Conservation (phyloP, 2,329 filamentous ascomycete species). For the Aureobasidium sp. region DNA sequence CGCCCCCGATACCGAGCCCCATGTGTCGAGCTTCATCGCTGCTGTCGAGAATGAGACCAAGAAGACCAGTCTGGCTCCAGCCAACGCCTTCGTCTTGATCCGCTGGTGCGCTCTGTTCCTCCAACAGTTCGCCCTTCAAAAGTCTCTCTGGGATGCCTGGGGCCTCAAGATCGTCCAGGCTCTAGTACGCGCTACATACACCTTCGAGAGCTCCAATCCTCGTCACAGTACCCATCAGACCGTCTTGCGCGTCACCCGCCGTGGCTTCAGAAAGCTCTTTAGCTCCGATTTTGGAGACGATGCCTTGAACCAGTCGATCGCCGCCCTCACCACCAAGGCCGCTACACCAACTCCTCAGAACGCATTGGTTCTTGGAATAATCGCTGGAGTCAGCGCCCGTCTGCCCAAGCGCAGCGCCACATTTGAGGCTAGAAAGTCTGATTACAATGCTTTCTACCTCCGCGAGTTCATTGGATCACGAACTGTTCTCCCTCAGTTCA, state of each 20-base stretch:
- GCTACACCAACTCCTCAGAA: conserved; percentile 57
- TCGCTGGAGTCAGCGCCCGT: conserved; percentile 78
- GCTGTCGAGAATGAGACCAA: conserved; percentile 62
- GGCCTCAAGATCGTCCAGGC: conserved; percentile 57
- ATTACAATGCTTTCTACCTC: conserved; percentile 73
- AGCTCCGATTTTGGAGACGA: conserved; percentile 51
- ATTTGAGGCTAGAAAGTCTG: conserved; percentile 57
- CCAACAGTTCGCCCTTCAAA: conserved; percentile 54
- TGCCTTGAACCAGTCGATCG: conserved; percentile 54
- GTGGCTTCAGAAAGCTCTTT: conserved; percentile 69
- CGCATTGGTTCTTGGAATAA: conserved; percentile 69
- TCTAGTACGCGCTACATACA: conserved; percentile 66
- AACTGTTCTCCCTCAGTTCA: conserved; percentile 58
- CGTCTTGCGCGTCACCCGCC: conserved; percentile 66
- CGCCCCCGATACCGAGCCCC: conserved; percentile 45
- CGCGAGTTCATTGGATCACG: conserved; percentile 79
- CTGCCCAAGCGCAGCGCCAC: conserved; percentile 53
- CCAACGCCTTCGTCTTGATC: conserved; percentile 76
- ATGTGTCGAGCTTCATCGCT: conserved; percentile 56
- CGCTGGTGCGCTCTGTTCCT: conserved; percentile 83
- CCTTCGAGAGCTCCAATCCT: conserved; percentile 58
- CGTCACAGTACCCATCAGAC: conserved; percentile 61
- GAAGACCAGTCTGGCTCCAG: conserved; percentile 68
- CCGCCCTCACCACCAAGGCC: conserved; percentile 59
- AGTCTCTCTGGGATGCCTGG: conserved; percentile 54